Conservation (phyloP, 2,329 filamentous ascomycete species). For the Trichoderma simmonsii region DNA sequence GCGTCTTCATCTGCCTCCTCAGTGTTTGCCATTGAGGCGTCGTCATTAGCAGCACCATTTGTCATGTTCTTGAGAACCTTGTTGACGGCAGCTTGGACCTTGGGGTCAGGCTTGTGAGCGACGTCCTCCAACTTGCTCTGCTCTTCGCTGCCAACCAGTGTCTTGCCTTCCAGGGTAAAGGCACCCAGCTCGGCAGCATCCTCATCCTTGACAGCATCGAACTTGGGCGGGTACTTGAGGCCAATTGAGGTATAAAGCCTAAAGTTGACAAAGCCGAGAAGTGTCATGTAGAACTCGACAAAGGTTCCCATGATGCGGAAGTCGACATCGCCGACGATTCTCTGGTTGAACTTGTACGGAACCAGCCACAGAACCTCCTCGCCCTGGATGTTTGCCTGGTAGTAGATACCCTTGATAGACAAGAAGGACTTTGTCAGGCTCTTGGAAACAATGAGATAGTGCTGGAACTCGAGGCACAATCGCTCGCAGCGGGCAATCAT, state of each 20-base stretch:
- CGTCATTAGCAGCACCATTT: slow-evolving; percentile 34
- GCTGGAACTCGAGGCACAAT: slow-evolving; percentile 91
- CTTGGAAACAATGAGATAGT: slow-evolving; percentile 91
- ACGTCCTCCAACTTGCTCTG: slow-evolving; percentile 49
- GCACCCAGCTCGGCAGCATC: slow-evolving; percentile 85
- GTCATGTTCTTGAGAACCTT: slow-evolving; percentile 57
- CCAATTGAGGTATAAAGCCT: slow-evolving; percentile 87
- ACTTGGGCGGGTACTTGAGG: slow-evolving; percentile 92
- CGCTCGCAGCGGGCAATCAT: slow-evolving; percentile 94
- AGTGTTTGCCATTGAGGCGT: slow-evolving; percentile 37
- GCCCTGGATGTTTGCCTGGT: slow-evolving; percentile 94
- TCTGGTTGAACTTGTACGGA: slow-evolving; percentile 96
- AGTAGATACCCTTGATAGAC: slow-evolving; percentile 99
- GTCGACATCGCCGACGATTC: slow-evolving; percentile 89
- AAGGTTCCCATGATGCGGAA: slow-evolving; percentile 99
- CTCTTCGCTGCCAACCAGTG: slow-evolving; percentile 54
- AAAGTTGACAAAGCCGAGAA: slow-evolving; percentile 95
- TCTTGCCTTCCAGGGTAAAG: slow-evolving; percentile 79
- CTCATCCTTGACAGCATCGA: slow-evolving; percentile 83
- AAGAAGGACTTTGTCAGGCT: slow-evolving; percentile 93
- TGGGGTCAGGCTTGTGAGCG: slow-evolving; percentile 55
- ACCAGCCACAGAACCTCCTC: slow-evolving; percentile 97
- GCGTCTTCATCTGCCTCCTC: slow-evolving; percentile 48
- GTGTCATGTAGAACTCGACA: slow-evolving; percentile 96
- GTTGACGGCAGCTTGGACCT: slow-evolving; percentile 63